A percentile compares a stretch with the other conserved stretches of the same genome.
phyloP scores from a whole-genome alignment of 371 early-diverging fungal species.

The Lichtheimia ramosa region DNA sequence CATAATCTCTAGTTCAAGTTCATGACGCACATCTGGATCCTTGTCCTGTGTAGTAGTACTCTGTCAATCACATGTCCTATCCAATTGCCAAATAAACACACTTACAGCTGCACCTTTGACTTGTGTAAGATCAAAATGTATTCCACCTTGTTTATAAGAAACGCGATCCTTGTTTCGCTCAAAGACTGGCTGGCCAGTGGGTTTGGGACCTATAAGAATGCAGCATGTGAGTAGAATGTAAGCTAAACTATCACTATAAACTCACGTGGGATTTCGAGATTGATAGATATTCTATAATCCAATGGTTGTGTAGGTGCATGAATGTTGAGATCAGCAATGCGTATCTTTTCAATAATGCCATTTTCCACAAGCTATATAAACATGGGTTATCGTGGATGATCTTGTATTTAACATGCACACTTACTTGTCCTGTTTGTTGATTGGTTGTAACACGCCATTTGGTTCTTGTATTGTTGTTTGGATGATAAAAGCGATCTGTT shows the following conservation, averaged over 20 bases:
- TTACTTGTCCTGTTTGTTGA: constrained; percentile 51
- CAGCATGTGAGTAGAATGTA: background rate
- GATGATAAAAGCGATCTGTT: constrained; percentile 62
- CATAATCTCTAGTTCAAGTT: constrained; percentile 62
- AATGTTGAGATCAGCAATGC: constrained; percentile 70
- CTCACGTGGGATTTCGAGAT: constrained; percentile 62
- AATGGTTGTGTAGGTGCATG: constrained; percentile 68
- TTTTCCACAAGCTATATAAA: constrained; percentile 47
- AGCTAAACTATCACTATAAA: background rate
- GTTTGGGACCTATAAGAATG: constrained; percentile 19
- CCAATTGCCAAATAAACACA: background rate
- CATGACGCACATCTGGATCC: constrained; percentile 50
- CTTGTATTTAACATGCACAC: background rate
- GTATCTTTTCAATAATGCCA: constrained; percentile 65
- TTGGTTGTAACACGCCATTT: constrained; percentile 68
- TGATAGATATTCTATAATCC: constrained; percentile 76
- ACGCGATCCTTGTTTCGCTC: constrained; percentile 76
- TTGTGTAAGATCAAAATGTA: constrained; percentile 77
- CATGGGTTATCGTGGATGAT: background rate
- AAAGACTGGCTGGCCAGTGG: constrained; percentile 33
- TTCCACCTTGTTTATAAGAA: constrained; percentile 72
- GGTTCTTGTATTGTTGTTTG: background rate
- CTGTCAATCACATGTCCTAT: background rate
- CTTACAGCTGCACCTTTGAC: constrained; percentile 42
- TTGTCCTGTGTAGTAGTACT: background rate